Base-by-base conservation (phyloP, 805 yeast genomes). In the Saccharomyces cerevisiae region DNA sequence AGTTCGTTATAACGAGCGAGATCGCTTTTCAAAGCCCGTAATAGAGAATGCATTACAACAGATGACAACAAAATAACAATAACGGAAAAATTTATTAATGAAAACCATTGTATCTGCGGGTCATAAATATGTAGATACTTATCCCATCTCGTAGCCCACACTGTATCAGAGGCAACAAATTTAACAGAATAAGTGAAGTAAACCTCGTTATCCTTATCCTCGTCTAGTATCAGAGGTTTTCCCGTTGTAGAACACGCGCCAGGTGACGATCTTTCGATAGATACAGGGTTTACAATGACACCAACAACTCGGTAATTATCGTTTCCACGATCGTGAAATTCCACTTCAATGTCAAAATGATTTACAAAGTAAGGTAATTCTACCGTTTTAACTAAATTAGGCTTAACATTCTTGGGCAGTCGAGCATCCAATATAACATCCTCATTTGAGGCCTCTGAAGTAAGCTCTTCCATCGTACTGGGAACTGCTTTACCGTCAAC, bases 111-210 rank as follows among this genome's bases (percentile, higher is more conserved):
- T 61, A 94, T 87, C 67, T 86, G 85, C 54, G 97, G 95, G 67
- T 89, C 96, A 68, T 84, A 87, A 26, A 87, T 94, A 63, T 89
- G 95, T 64, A 94, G 76, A 69, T 94, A 94, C 71, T 89, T 89
- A 71, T 94, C 99, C 99, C 99, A 94, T 74, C 99, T 84, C 2
- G 98, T 92, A 36, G 97, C 98, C 98, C 98, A 94, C 3, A 83
- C 81, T 2, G 94, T 87, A 6, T 76, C 76, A 10, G 92, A 85
- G 53, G 79, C 79, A 24, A 73, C 69, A 77, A 92, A 94, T 36
- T 68, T 73, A 21, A 92, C 94, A 1, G 94, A 84, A 71, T 94
- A 94, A 14, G 96, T 81, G 73, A 82, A 94, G 17, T 77, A 67
- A 14, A 92, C 95, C 1, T 69, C 67, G 5, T 84, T 78, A 36